Percentiles rank a stretch among this genome's conserved stretches.
These are phyloP conservation scores for Clavariopsis aquatica DNA, from an alignment of 495 filamentous ascomycete species.

Conservation along the genomic window DNA sequence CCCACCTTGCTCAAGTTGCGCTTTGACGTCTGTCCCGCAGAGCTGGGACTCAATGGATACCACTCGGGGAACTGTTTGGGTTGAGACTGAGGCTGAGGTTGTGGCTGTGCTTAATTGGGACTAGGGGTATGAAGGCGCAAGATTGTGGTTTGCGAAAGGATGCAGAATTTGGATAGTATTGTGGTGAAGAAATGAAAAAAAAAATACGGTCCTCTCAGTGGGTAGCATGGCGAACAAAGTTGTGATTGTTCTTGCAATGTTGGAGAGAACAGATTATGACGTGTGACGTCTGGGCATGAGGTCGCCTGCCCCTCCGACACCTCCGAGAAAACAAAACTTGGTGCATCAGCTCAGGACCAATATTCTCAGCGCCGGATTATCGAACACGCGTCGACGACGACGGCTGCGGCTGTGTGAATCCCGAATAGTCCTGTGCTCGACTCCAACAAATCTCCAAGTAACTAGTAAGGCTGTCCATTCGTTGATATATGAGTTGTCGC, in stretches of 20 bases:
- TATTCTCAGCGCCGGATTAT: background rate
- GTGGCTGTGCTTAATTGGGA: constrained; percentile 20
- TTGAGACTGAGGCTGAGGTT: constrained; percentile 18
- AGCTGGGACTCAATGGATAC: background rate
- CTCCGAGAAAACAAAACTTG: constrained; percentile 1
- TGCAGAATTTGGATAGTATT: background rate
- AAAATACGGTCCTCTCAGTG: too few relatives aligned
- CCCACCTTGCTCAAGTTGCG: constrained; percentile 7
- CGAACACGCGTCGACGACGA: constrained; percentile 1
- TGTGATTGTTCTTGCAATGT: background rate
- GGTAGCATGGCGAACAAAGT: too few relatives aligned
- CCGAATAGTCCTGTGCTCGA: background rate
- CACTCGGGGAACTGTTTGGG: background rate
- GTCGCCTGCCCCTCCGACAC: background rate
- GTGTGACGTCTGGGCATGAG: background rate
- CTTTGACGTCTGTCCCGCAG: background rate
- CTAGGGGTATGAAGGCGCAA: background rate
- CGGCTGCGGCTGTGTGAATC: background rate
- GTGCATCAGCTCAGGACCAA: background rate
- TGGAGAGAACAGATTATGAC: background rate
- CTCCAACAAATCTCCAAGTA: background rate
- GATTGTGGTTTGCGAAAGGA: background rate
- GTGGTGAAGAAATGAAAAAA: too few relatives aligned
- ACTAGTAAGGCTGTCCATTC: background rate
- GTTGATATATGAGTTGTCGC: constrained; percentile 17